Conservation (phyloP, 1,139 yeast genomes). For the Blastobotrys apis region DNA sequence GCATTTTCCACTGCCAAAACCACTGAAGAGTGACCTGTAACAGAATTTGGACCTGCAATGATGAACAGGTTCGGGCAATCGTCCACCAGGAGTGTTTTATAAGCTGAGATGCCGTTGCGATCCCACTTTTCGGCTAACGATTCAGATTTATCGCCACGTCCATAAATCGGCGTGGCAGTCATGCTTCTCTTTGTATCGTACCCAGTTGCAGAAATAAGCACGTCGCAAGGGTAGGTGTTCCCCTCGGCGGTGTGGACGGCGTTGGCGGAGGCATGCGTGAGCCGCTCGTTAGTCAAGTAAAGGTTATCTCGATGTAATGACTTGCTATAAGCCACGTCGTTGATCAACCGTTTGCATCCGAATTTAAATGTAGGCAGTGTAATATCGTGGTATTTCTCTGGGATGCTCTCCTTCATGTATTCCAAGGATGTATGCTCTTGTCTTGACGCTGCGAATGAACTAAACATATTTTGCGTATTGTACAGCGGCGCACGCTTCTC, state of each 20-base stretch:
- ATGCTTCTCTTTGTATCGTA: conserved; percentile 12
- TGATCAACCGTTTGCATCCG: conserved; percentile 31
- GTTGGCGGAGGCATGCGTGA: conserved; percentile 24
- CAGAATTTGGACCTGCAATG: conserved; percentile 18
- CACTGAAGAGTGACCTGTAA: conserved; percentile 20
- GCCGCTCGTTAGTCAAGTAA: conserved; percentile 22
- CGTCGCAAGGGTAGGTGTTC: conserved; percentile 26
- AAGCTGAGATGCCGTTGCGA: conserved; percentile 17
- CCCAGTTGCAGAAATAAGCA: conserved; percentile 33
- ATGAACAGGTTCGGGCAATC: conserved; percentile 18
- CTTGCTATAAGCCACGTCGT: conserved; percentile 27
- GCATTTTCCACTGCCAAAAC: conserved; percentile 19
- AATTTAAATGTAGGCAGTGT: conserved; percentile 28
- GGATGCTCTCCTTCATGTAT: conserved; percentile 20
- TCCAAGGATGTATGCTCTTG: conserved; percentile 12
- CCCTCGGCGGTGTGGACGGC: conserved; percentile 24
- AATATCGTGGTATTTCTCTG: conserved; percentile 22
- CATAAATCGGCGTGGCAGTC: conserved; percentile 12
- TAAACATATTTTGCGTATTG: conserved; percentile 11
- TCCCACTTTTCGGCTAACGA: conserved; percentile 16
- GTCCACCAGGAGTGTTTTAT: conserved; percentile 18
- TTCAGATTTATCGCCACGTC: conserved; percentile 15
- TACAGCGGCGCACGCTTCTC: conserved; percentile 15
- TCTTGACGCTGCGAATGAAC: conserved; percentile 3
- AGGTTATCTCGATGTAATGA: conserved; percentile 26